A percentile compares a stretch with the other conserved stretches of the same genome.
Conservation (phyloP, 2,329 filamentous ascomycete genomes). For the Colletotrichum plurivorum region DNA sequence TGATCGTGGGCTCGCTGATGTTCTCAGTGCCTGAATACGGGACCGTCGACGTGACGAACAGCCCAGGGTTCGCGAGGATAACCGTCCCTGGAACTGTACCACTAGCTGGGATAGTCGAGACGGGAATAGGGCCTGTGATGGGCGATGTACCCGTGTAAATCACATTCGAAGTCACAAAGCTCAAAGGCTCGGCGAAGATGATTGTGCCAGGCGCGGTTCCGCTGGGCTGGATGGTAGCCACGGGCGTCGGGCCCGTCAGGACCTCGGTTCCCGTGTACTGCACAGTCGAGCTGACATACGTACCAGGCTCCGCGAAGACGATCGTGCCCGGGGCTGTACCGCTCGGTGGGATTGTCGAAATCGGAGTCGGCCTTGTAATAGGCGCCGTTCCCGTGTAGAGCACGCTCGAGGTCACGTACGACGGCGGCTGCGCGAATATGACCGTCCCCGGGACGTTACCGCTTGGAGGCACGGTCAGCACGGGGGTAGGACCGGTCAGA, state of each 20-base stretch:
- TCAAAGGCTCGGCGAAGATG: constrained; percentile 19
- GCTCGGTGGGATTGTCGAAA: constrained; percentile 14
- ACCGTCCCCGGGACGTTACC: constrained; percentile 26
- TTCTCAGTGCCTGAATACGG: constrained; percentile 5
- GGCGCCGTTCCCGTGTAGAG: background rate
- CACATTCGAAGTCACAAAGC: constrained; percentile 23
- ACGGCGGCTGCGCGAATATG: constrained; percentile 9
- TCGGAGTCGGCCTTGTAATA: constrained; percentile 1
- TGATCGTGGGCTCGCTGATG: background rate
- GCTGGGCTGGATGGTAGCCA: constrained; percentile 20
- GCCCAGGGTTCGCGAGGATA: constrained; percentile 7
- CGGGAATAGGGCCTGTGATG: constrained; percentile 10
- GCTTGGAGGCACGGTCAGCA: constrained; percentile 23
- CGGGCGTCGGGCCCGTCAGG: background rate
- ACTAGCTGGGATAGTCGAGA: constrained; percentile 21
- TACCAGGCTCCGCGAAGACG: background rate
- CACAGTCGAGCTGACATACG: constrained; percentile 8
- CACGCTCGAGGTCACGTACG: background rate
- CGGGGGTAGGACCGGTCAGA: constrained; percentile 15
- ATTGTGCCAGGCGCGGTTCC: constrained; percentile 29
- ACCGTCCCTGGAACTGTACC: constrained; percentile 27
- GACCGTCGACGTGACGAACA: constrained; percentile 10
- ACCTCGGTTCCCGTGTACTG: constrained; percentile 3
- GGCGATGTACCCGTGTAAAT: constrained; percentile 9
- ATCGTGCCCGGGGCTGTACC: constrained; percentile 29